A percentile compares a stretch with the other conserved stretches of the same genome.
Evolutionary conservation across 73 alveolate genomes (phyloP).

Genomic region (Blepharisma stoltei): DNA sequence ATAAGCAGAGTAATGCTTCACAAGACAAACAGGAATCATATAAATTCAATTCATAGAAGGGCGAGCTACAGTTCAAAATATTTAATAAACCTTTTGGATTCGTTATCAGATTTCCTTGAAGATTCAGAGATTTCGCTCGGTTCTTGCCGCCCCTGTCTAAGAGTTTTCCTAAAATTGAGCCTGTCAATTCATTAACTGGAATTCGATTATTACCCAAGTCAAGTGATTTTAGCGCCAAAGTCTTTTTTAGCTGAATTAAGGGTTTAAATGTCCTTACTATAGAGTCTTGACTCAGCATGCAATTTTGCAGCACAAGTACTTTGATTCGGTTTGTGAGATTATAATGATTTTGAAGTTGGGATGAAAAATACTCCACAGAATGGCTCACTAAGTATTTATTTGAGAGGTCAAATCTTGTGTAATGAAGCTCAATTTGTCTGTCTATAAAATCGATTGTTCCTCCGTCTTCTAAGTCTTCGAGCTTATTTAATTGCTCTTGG

Average conservation of each 20-base stretch:
- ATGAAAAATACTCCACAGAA: neutral
- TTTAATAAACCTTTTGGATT: neutral
- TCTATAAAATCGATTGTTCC: neutral
- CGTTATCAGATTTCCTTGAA: neutral
- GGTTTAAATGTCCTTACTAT: neutral
- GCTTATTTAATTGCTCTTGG: slow-evolving; percentile 11
- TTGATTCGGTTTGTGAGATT: neutral
- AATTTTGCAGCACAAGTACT: slow-evolving; percentile 5
- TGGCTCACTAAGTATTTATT: neutral
- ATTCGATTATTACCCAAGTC: slow-evolving; percentile 10
- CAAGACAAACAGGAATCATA: slow-evolving; percentile 3
- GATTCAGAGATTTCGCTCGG: neutral
- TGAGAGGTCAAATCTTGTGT: neutral
- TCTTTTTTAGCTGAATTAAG: neutral
- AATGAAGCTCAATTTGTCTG: neutral
- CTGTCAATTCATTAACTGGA: neutral
- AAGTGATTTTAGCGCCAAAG: neutral
- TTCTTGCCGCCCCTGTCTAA: neutral
- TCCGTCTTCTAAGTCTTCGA: neutral
- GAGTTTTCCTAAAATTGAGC: neutral
- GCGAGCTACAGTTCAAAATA: neutral
- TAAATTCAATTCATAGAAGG: neutral
- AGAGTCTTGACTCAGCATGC: neutral
- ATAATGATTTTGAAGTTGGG: neutral
- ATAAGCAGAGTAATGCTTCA: slow-evolving; percentile 14